Base-by-base conservation (phyloP, 106 monocot genomes). In the Platanthera guangdongensis region DNA sequence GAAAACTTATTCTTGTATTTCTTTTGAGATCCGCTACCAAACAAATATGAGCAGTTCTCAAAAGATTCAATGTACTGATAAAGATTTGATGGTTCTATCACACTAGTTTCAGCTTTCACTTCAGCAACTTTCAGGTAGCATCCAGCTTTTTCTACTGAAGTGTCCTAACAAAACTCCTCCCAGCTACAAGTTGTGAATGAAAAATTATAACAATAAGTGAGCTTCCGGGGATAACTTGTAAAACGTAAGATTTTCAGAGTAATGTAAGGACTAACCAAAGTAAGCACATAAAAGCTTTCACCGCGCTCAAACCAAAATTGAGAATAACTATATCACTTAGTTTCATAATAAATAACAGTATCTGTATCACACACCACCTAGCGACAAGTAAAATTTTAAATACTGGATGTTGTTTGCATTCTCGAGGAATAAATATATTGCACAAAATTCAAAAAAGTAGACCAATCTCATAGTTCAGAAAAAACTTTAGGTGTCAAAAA, bases 161-260 rank as follows among this genome's bases (percentile, higher is more conserved):
- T 92, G 45, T 94, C 99, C 73, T 84, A 80, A 81, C 99, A 99
- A 70, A 90, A 94, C 25, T 90, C 86, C 80, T 92, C 84, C 89
- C 88, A 94, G 13, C 95, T 95, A 80, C 71, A 76, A 51, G 8
- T 70, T 72, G 11, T 22, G 5, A 75, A 48, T 60, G 6, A 65
- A 39, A 53, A 74, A 8, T 32, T 30, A 70, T 48, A 39, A 71
- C 6, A 11, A 59, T 50, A 25, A 74, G 3, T 28, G 39, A 9
- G n/a, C 8, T 74, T 68, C 47, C 19, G 59, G 60, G 65, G 77
- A 50, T 7, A 16, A 80, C 28, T 8, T 28, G 57, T 50, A 47
- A 76, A 48, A 70, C 8, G 70, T 10, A 25, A 59, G 16, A 59
- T 52, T 28, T 45, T 50, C n/a, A 68, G 47, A 50, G 72, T 68